Base-by-base conservation (phyloP, 1,139 yeast species). In the Magnusiomyces starmeri region DNA sequence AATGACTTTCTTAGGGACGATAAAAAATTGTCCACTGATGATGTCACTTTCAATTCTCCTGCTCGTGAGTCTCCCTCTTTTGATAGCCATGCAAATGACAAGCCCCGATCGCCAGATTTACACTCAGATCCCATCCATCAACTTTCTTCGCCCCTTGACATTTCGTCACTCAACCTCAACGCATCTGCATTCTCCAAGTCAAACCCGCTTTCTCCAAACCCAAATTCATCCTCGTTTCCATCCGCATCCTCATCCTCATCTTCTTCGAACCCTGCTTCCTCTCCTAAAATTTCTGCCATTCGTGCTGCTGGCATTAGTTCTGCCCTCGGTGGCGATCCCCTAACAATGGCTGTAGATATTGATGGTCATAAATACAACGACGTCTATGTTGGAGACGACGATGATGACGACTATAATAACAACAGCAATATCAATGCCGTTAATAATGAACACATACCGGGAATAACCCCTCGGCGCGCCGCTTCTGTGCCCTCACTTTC, bases 61-160 rank as follows among this genome's bases (percentile, higher is more conserved):
- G n/a, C 37, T 14, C 12, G 18, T 10, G n/a, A 6, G 12, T n/a
- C n/a, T 37, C 29, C 27, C 40, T 35, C 37, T 27, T 29, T 22
- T 52, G n/a, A 55, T 55, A 20, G 24, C 43, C n/a, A n/a, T n/a
- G n/a, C n/a, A n/a, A 22, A 24, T 51, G 10, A 46, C 46, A 24
- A 34, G 12, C 48, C 48, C 22, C n/a, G 32, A 2, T 46, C 48
- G 16, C 48, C 48, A 10, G 48, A 46, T 25, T 20, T 39, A 2
- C 37, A 24, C 20, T 22, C 42, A 2, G 48, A 46, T 16, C 43
- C 43, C 4, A 35, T 39, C 22, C 48, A 46, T 24, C 48, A 46
- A 16, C 43, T 46, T 16, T 40, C 43, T 21, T 9, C 43, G 20
- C 37, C 48, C 37, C 39, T 22, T 16, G 48, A 46, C 6, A 46